Conservation (phyloP, 2,329 filamentous ascomycete species). For the Calycina herbarum region DNA sequence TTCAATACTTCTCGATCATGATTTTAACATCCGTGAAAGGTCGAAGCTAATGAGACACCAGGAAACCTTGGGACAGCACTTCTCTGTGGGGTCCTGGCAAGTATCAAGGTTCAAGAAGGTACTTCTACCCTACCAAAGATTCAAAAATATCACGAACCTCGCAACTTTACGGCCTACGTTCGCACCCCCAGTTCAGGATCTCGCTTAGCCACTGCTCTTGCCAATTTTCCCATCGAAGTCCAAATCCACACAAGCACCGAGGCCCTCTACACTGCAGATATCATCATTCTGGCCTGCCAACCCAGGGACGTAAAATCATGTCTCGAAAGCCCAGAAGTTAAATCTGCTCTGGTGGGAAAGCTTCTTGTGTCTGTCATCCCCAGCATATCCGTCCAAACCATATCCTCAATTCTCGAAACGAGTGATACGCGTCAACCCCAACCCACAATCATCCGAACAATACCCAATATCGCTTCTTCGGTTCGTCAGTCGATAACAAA, state of each 20-base stretch:
- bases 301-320: background rate
- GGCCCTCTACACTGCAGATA: background rate
- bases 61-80: conserved; percentile 1
- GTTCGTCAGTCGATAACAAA: background rate
- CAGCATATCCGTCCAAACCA: background rate
- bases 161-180: background rate
- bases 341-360: background rate
- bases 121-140: background rate
- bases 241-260: background rate
- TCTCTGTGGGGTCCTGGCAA: background rate
- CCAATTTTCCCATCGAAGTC: background rate
- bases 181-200: background rate
- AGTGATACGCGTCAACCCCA: background rate
- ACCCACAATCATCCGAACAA: background rate
- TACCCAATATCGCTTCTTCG: background rate
- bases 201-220: background rate
- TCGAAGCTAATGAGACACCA: background rate
- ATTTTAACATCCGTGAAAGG: no score
- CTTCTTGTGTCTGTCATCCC: background rate
- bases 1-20: background rate
- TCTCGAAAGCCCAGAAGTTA: background rate
- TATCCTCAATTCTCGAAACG: background rate
- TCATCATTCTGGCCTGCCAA: background rate
- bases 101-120: background rate
- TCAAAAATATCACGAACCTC: background rate